Evolutionary conservation across 2,329 filamentous ascomycete species (phyloP).

Genomic region (Venturia pyrina): DNA sequence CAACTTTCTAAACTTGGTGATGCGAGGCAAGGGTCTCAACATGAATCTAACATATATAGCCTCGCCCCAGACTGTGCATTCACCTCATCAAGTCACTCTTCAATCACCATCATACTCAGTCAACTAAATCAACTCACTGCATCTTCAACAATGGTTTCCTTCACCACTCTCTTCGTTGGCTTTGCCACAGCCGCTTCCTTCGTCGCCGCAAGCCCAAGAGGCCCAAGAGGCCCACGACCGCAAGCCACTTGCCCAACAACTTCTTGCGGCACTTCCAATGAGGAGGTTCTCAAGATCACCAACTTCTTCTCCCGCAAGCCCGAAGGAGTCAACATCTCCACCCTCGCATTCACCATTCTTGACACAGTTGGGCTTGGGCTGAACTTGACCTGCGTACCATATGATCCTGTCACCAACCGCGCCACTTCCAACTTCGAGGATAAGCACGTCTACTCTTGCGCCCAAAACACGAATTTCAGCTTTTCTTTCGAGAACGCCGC

Average conservation of each 20-base stretch:
- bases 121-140: neutral
- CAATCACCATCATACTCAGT: neutral
- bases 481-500: conserved; percentile 5
- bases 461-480: conserved; percentile 7
- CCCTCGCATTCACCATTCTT: conserved; percentile 8
- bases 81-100: neutral
- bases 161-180: neutral
- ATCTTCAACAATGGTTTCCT: neutral
- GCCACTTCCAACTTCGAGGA: neutral
- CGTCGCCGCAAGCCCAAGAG: neutral
- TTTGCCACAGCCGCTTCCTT: neutral
- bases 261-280: no score
- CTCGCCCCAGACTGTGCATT: no score
- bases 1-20: neutral
- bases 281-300: neutral
- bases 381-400: conserved; percentile 8
- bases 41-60: neutral
- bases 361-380: conserved; percentile 7
- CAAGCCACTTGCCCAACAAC: no score
- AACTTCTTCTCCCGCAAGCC: conserved; percentile 7
- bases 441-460: conserved; percentile 9
- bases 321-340: conserved; percentile 10
- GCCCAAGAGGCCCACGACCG: no score
- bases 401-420: neutral
- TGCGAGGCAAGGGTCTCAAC: neutral